Percentiles rank a stretch among this genome's conserved stretches.
phyloP scores from a whole-genome alignment of 108 stramenopile species.

The Fistulifera solaris region DNA sequence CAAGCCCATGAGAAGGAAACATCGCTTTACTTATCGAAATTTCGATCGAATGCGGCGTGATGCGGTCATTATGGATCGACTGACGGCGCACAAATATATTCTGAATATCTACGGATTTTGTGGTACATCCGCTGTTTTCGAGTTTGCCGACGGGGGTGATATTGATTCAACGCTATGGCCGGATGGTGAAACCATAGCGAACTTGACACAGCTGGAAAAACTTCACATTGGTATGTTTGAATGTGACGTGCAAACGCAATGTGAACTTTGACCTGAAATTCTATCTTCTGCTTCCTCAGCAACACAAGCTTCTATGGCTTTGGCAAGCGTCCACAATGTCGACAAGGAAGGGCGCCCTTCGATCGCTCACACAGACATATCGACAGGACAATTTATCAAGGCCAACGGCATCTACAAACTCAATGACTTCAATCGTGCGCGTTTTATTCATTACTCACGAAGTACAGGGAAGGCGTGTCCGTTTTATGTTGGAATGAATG shows the following conservation, averaged over 20 bases:
- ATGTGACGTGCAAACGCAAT: too few species aligned
- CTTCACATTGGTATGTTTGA: slow-evolving; percentile 10
- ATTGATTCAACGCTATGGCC: slow-evolving; percentile 19
- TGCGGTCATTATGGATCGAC: slow-evolving; percentile 69
- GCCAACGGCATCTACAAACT: slow-evolving; percentile 37
- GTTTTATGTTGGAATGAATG: slow-evolving; percentile 36
- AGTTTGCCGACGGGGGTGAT: slow-evolving; percentile 46
- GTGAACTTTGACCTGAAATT: neutral
- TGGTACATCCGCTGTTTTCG: slow-evolving; percentile 48
- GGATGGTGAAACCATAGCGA: neutral
- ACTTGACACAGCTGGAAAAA: slow-evolving; percentile 5
- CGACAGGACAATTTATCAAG: slow-evolving; percentile 35
- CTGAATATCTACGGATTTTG: slow-evolving; percentile 73
- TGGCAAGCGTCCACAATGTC: slow-evolving; percentile 37
- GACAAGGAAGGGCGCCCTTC: slow-evolving; percentile 32
- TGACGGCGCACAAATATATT: slow-evolving; percentile 45
- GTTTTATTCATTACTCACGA: slow-evolving; percentile 44
- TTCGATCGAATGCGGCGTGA: slow-evolving; percentile 62
- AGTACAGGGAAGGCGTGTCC: slow-evolving; percentile 22
- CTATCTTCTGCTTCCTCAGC: slow-evolving; percentile 3
- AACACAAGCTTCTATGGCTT: slow-evolving; percentile 26
- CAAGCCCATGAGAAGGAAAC: slow-evolving; percentile 44
- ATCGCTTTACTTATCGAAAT: slow-evolving; percentile 35
- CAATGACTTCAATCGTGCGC: slow-evolving; percentile 68
- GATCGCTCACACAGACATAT: slow-evolving; percentile 63